phyloP scores from a whole-genome alignment of 805 yeast species.

The Candida glaebosa region DNA sequence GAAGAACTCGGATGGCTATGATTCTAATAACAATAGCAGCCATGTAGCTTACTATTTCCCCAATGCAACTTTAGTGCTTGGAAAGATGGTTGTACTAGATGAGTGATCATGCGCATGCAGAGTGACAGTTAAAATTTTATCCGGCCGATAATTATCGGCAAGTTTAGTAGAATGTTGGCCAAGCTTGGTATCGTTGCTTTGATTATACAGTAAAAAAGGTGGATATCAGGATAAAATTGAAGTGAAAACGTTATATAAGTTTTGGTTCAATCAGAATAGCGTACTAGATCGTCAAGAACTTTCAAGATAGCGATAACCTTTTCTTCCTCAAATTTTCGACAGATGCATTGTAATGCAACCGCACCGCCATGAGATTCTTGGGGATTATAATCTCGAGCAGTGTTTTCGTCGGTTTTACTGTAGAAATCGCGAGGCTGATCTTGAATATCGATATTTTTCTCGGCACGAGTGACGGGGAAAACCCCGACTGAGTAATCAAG shows the following conservation, averaged over 20 bases:
- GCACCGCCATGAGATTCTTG: slow-evolving; percentile 57
- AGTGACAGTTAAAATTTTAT: neutral
- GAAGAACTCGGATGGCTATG: no score
- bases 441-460: slow-evolving; percentile 34
- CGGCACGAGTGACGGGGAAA: slow-evolving; percentile 58
- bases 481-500: slow-evolving; percentile 28
- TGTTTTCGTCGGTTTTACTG: slow-evolving; percentile 40
- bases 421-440: slow-evolving; percentile 23
- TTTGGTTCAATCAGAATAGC: slow-evolving; percentile 6
- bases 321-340: slow-evolving; percentile 60
- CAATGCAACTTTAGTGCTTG: no score
- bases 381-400: slow-evolving; percentile 44
- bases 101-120: neutral
- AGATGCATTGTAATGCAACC: slow-evolving; percentile 62
- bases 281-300: slow-evolving; percentile 5
- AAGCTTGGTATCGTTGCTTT: no score
- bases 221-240: no score
- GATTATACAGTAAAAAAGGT: no score
- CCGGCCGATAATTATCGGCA: neutral
- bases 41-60: no score
- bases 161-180: no score
- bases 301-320: slow-evolving; percentile 50
- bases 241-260: no score
- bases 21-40: no score
- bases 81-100: no score